Evolutionary conservation across 108 stramenopile species (phyloP), one percentile per base, ranked within the genome.

Genomic region (Conticribra guillardii): DNA sequence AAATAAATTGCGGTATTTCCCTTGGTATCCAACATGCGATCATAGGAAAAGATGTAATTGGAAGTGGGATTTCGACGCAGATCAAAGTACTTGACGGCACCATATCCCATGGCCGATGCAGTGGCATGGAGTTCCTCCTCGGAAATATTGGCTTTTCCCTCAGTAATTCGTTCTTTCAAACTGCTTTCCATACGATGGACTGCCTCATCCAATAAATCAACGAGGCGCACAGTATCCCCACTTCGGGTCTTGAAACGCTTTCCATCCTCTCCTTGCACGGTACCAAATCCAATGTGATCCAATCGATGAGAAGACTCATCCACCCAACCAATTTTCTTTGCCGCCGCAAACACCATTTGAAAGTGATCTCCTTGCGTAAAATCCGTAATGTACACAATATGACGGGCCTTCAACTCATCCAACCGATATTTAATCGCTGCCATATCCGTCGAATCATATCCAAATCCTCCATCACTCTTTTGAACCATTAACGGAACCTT

Each of bases 381-480:
- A 70, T 99, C 99, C 5, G 98, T 99, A 81, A 99, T 92, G 82
- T 91, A 96, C 58, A 99, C 91, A 66, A 98, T 76, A 34, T 97
- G 91, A 29, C 90, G 73, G 17, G 93, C 91, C 47, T 81, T 80
- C 44, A 99, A 60, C 17, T 84, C 82, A 16, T 76, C 30, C 46
- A 98, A 50, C 37, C 99, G 93, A 75, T 99, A 96, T 71, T 94
- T 93, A 59, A 99, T 79, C 29, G 99, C 99, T 1, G 99, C 96
- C 94, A 98, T 96, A 83, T 99, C 99, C 41, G 99, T 99, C 30
- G 92, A 92, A 83, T 99, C 99, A 80, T 99, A 99, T 21, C 99
- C 98, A 71, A 85, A 99, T 37, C 99, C 99, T 21, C 98, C 98
- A 81, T 99, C 99, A 17, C 86, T 84, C 86, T 99, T 99, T 73